These are phyloP conservation scores for Termitomyces sp. DNA, from an alignment of 768 basidiomycete species.

Conservation along the genomic window DNA sequence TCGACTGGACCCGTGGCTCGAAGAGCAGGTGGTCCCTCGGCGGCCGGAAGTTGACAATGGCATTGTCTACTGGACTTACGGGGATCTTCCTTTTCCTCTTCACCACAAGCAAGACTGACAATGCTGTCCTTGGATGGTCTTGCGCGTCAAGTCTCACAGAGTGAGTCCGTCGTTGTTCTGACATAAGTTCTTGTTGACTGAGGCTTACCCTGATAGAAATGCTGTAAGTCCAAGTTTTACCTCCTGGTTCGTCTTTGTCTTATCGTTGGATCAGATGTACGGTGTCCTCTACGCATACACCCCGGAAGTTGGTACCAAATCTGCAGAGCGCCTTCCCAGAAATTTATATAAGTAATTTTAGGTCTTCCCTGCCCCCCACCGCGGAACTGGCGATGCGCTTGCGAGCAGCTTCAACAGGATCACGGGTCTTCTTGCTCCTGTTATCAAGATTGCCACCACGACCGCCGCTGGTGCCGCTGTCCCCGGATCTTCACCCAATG, in stretches of 20 bases:
- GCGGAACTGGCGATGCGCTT: slow-evolving; percentile 53
- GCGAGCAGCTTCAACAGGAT: slow-evolving; percentile 46
- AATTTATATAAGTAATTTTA: background rate
- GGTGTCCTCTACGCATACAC: slow-evolving; percentile 44
- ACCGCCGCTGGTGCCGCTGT: slow-evolving; percentile 1
- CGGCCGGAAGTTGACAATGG: slow-evolving; percentile 46
- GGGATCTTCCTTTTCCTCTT: slow-evolving; percentile 49
- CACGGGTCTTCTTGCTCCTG: slow-evolving; percentile 43
- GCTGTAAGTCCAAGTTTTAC: background rate
- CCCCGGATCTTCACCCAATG: slow-evolving; percentile 26
- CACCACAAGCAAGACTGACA: slow-evolving; percentile 40
- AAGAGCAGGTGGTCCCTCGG: slow-evolving; percentile 31
- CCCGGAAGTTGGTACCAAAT: slow-evolving; percentile 38
- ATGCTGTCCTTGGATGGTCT: slow-evolving; percentile 41
- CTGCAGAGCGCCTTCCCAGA: background rate
- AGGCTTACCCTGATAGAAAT: slow-evolving; percentile 1
- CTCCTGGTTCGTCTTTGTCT: background rate
- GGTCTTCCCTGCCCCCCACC: slow-evolving; percentile 53
- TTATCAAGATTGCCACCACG: slow-evolving; percentile 43
- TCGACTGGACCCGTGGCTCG: slow-evolving; percentile 36
- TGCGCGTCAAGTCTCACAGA: slow-evolving; percentile 38
- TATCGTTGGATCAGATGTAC: slow-evolving; percentile 16
- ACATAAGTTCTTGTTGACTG: background rate
- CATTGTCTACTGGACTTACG: slow-evolving; percentile 39
- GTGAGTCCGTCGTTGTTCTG: slow-evolving; percentile 17